Percentiles rank a stretch among this genome's conserved stretches.
phyloP scores from a whole-genome alignment of 1,139 yeast genomes.

The Pichia terricola region DNA sequence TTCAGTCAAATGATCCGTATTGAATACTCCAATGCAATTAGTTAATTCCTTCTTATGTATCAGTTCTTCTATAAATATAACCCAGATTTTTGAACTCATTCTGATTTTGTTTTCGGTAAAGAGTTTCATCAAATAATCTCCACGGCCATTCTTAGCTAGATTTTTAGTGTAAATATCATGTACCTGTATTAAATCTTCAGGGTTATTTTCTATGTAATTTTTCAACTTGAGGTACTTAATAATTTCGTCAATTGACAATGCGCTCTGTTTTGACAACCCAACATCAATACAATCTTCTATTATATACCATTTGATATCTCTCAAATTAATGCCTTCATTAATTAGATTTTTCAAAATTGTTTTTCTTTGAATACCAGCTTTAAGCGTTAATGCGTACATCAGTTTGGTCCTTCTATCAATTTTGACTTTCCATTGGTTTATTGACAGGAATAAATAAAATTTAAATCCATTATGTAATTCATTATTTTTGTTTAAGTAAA shows the following conservation, averaged over 20 bases:
- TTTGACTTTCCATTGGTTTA: slow-evolving; percentile 4
- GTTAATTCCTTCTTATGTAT: too few species aligned
- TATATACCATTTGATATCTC: slow-evolving; percentile 1
- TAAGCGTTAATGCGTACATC: not conserved
- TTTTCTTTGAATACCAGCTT: slow-evolving; percentile 4
- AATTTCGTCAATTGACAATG: not conserved
- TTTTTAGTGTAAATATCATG: not conserved
- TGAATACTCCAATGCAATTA: too few species aligned
- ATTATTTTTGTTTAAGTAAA: not conserved
- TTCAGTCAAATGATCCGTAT: too few species aligned
- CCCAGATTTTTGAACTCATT: too few species aligned
- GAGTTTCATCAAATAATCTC: too few species aligned
- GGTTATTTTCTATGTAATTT: not conserved
- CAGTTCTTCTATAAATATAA: too few species aligned
- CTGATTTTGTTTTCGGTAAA: too few species aligned
- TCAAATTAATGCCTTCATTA: slow-evolving; percentile 7
- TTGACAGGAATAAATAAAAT: slow-evolving; percentile 3
- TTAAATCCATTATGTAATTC: not conserved
- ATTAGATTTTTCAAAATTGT: slow-evolving; percentile 1
- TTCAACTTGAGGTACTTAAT: not conserved
- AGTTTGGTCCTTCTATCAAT: slow-evolving; percentile 7
- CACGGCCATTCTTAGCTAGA: too few species aligned
- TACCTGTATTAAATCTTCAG: not conserved
- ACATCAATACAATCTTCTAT: slow-evolving; percentile 4
- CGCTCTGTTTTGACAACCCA: not conserved